Conservation (phyloP, 108 stramenopile species). For the Asterionellopsis glacialis region DNA sequence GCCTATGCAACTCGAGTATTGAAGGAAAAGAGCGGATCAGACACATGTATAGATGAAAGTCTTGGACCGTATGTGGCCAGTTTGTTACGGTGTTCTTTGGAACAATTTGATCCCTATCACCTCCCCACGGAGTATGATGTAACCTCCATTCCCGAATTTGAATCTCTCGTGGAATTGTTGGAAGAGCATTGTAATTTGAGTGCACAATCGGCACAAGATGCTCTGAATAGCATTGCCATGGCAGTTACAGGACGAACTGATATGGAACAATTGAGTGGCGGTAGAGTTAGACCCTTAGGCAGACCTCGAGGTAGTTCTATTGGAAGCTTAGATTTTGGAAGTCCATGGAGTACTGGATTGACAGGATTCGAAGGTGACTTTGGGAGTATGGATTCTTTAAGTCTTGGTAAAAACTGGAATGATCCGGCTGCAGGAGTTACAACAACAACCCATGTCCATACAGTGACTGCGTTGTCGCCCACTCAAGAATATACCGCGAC, state of each 20-base stretch:
- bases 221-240: conserved; percentile 41
- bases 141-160: conserved; percentile 38
- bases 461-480: neutral
- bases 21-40: conserved; percentile 31
- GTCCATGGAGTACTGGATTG: neutral
- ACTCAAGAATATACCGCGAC: neutral
- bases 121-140: conserved; percentile 9
- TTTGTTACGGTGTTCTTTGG: conserved; percentile 32
- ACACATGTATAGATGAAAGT: conserved; percentile 41
- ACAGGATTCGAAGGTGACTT: neutral
- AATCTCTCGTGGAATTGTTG: conserved; percentile 59
- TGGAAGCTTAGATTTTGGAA: neutral
- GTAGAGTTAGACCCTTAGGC: conserved; percentile 17
- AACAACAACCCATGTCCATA: no score
- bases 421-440: neutral
- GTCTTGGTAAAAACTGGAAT: neutral
- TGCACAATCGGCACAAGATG: conserved; percentile 25
- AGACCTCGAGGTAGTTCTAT: conserved; percentile 18
- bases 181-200: conserved; percentile 63
- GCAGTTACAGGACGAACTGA: conserved; percentile 37
- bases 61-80: conserved; percentile 67
- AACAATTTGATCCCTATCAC: neutral
- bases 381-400: neutral
- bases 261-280: neutral
- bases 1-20: conserved; percentile 52